phyloP scores from a whole-genome alignment of 352 stramenopile genomes.

The Phytophthora sp. region DNA sequence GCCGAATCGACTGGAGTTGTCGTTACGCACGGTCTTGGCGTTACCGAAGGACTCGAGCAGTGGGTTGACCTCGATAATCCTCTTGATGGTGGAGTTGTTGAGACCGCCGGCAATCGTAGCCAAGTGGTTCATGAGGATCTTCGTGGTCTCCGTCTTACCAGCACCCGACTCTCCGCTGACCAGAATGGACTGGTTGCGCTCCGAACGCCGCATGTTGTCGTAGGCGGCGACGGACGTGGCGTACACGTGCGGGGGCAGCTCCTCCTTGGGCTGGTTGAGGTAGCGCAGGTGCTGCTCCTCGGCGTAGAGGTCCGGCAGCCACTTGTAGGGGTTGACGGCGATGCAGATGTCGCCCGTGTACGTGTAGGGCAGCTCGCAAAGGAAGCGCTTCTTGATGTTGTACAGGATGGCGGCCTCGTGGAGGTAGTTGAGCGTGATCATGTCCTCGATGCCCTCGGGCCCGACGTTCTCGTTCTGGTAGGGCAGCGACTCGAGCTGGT shows the following conservation, averaged over 20 bases:
- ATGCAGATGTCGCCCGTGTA: slow-evolving; percentile 98
- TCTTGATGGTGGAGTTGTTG: slow-evolving; percentile 95
- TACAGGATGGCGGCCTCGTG: slow-evolving; percentile 92
- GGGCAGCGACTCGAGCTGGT: slow-evolving; percentile 79
- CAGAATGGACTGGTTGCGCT: slow-evolving; percentile 86
- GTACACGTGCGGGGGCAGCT: slow-evolving; percentile 83
- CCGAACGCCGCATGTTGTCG: slow-evolving; percentile 72
- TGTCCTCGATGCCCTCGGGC: slow-evolving; percentile 78
- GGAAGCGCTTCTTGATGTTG: slow-evolving; percentile 88
- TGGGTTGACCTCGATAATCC: slow-evolving; percentile 98
- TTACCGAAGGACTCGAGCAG: slow-evolving; percentile 99
- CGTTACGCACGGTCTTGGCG: slow-evolving; percentile 97
- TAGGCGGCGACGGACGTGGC: slow-evolving; percentile 80
- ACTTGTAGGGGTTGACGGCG: slow-evolving; percentile 97
- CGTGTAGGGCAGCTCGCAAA: slow-evolving; percentile 92
- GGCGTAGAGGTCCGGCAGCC: slow-evolving; percentile 86
- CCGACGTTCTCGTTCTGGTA: slow-evolving; percentile 86
- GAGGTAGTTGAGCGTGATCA: slow-evolving; percentile 90
- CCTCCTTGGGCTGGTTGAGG: slow-evolving; percentile 72
- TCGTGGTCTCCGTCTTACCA: slow-evolving; percentile 95
- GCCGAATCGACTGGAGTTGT: slow-evolving; percentile 97
- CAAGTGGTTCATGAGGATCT: slow-evolving; percentile 92
- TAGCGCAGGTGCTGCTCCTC: slow-evolving; percentile 84
- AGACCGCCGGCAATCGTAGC: slow-evolving; percentile 76
- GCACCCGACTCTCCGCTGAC: slow-evolving; percentile 89